Percentiles rank a stretch among this genome's conserved stretches.
These are phyloP conservation scores for Wallacemonas sp. DNA, from an alignment of 208 protist species.

Conservation along the genomic window DNA sequence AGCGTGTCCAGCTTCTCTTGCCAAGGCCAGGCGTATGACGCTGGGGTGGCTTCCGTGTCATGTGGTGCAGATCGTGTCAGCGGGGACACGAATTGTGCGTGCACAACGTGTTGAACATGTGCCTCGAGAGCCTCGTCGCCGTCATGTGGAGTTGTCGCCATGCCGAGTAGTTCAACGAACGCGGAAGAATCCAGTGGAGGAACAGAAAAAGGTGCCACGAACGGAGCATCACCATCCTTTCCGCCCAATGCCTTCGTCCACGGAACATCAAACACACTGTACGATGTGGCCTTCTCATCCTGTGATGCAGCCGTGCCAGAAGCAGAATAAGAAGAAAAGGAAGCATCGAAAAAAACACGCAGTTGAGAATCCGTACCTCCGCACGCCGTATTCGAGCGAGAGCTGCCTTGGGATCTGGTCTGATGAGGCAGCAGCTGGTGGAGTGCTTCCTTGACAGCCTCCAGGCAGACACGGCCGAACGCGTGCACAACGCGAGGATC, in stretches of 20 bases:
- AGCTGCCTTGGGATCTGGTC: too few species aligned
- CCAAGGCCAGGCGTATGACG: neutral
- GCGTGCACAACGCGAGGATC: constrained; percentile 21
- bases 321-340: too few species aligned
- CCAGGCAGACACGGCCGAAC: constrained; percentile 39
- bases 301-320: too few species aligned
- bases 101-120: neutral
- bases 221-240: too few species aligned
- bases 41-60: neutral
- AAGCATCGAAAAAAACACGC: constrained; percentile 10
- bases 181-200: neutral
- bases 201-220: neutral
- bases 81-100: neutral
- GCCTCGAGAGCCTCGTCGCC: neutral
- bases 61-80: constrained; percentile 2
- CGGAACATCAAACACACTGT: too few species aligned
- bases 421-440: too few species aligned
- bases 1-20: neutral
- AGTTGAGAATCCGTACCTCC: too few species aligned
- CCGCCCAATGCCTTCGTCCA: too few species aligned
- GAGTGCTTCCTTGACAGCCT: constrained; percentile 17
- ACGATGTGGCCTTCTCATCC: too few species aligned
- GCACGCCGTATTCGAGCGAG: too few species aligned
- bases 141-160: neutral
- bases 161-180: neutral